Evolutionary conservation across 139 green algal genomes (phyloP), one percentile per base, ranked within the genome.

Genomic region (Chlorella sp.): DNA sequence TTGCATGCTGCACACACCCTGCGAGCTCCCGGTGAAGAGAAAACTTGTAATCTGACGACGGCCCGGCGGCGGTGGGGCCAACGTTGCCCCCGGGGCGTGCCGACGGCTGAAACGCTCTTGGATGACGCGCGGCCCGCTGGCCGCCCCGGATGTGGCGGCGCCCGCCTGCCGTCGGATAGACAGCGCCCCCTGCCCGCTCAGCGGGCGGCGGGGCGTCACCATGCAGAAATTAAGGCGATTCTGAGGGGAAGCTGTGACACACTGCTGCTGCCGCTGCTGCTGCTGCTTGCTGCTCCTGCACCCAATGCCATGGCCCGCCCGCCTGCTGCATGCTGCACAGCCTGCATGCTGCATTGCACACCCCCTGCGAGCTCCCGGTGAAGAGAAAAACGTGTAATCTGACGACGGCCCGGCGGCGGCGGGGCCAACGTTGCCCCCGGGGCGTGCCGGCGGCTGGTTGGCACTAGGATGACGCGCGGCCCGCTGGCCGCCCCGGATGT

Each of bases 151-250:
- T 48, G 84, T 21, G 84, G 84, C 68, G 84, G 84, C 84, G 39
- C 68, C 84, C 84, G 84, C 39, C 60, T 42, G 83, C 61, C 60
- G 48, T 42, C 28, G 81, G 40, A 71, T 57, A 57, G 48, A 78
- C 30, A 24, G 48, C 48, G 53, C n/a, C 57, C 82, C 82, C 34
- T 34, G n/a, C 34, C 75, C 1, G 34, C n/a, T 21, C 75, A 53
- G n/a, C 64, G 64, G 21, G 64, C 64, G 64, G 21, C 64, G 64
- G 21, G 21, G 36, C 75, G 22, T 14, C 34, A 81, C 2, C 40
- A 36, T 89, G 85, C 69, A 71, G 85, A 48, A 14, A 53, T 80
- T 60, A 92, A 90, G 89, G 89, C 89, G 89, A 92, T 88, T 90
- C 89, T 92, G 77, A 93, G 90, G 90, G 86, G 73, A 32, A 28